Base-by-base conservation (phyloP, 129 eudicot genomes). In the Silybum marianum region DNA sequence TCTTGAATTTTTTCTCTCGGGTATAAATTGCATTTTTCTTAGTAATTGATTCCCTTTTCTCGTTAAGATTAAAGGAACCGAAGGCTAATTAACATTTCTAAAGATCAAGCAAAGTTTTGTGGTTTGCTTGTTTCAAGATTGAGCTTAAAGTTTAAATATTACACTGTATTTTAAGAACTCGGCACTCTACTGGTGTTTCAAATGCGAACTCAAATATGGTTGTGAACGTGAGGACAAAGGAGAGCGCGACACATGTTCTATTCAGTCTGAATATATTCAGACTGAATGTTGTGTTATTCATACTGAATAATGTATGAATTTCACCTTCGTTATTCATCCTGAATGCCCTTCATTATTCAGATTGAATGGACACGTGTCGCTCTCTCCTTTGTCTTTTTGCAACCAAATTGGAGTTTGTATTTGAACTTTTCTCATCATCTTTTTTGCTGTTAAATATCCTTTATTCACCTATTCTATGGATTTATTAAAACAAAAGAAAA, bases 1-100 rank as follows among this genome's bases (percentile, higher is more conserved):
- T 91, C 26, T 79, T 94, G 73, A 91, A 87, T 79, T 91, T 90
- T 81, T 94, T 94, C 83, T 80, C 92, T 69, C 79, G 89, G 75
- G 88, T 90, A 71, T 88, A 84, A 70, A 54, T n/a, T 69, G 69
- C 69, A 22, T 21, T 62, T 62, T 76, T 10, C n/a, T 58, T 58
- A n/a, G 66, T 58, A 58, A 58, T 58, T n/a, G 66, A n/a, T 58
- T 58, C 66, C 66, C 66, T 58, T n/a, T 58, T 58, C 24, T 58
- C 6, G 3, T 18, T 58, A 58, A 6, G 23, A 18, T 18, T 58
- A 58, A 58, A 51, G 7, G 66, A 58, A n/a, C 3, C 23, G 9
- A n/a, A 58, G 19, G 66, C 24, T 58, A 58, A 58, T 58, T 58
- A 58, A 58, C 66, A 58, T 6, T 1, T 58, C 66, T 5, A 58